phyloP scores from a whole-genome alignment of 2,329 filamentous ascomycete species.

The Pseudonectria buxi region DNA sequence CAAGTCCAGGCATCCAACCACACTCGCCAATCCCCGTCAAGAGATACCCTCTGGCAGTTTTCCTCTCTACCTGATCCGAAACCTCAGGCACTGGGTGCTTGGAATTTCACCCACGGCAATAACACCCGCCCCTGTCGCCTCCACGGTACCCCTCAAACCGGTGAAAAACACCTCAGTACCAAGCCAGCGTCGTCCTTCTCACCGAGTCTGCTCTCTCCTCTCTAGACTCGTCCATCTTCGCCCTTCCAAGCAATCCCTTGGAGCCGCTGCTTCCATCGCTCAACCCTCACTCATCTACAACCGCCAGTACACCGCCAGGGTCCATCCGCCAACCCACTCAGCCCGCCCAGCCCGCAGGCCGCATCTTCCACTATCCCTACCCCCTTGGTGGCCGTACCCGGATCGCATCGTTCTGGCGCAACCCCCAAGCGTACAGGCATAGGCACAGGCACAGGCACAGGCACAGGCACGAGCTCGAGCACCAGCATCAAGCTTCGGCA shows the following conservation, averaged over 20 bases:
- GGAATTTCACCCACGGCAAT: conserved; percentile 12
- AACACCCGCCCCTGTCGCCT: conserved; percentile 21
- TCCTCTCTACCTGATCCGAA: conserved; percentile 18
- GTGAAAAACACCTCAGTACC: conserved; percentile 36
- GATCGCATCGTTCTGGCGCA: conserved; percentile 19
- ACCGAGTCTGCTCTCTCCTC: conserved; percentile 35
- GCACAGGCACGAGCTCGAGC: conserved; percentile 7
- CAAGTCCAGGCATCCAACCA: conserved; percentile 16
- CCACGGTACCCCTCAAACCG: conserved; percentile 35
- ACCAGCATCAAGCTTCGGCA: conserved; percentile 15
- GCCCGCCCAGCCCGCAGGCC: conserved; percentile 22
- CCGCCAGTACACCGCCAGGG: conserved; percentile 22
- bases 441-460: conserved; percentile 3
- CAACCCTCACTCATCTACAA: conserved; percentile 17
- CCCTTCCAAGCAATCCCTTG: conserved; percentile 23
- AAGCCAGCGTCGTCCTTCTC: conserved; percentile 29
- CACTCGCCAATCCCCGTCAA: conserved; percentile 7
- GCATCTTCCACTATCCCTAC: conserved; percentile 23
- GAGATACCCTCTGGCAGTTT: conserved; percentile 3
- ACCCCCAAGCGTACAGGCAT: conserved; percentile 6
- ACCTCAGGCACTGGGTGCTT: conserved; percentile 19
- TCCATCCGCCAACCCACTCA: conserved; percentile 1
- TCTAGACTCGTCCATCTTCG: conserved; percentile 30
- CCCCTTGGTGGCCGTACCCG: conserved; percentile 18
- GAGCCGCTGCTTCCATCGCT: conserved; percentile 21